Evolutionary conservation across 169 alveolate genomes (phyloP).

Genomic region (Amoebophrya sp.): DNA sequence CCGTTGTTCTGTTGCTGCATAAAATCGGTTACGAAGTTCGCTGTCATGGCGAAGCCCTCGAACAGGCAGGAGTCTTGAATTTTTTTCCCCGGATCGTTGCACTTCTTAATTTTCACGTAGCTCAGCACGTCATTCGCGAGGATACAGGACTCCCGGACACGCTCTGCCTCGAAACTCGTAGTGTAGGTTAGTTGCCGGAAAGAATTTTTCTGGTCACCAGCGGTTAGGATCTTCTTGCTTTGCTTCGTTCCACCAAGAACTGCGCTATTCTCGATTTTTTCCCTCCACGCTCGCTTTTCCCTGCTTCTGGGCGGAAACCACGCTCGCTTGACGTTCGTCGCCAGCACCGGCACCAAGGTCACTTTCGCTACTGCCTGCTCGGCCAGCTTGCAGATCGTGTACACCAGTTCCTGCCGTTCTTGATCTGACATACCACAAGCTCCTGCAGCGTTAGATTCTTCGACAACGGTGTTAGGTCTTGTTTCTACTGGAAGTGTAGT

Average conservation of each 20-base stretch:
- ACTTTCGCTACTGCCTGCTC: background rate
- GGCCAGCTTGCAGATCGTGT: background rate
- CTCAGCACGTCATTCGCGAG: background rate
- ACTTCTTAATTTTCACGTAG: background rate
- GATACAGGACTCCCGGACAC: background rate
- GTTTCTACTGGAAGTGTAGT: too few relatives aligned
- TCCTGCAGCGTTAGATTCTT: too few relatives aligned
- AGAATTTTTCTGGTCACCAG: too few relatives aligned
- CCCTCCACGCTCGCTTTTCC: background rate
- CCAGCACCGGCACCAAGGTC: background rate
- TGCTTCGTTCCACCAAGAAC: background rate
- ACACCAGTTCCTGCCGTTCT: too few relatives aligned
- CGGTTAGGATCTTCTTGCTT: too few relatives aligned
- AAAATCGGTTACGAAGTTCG: too few relatives aligned
- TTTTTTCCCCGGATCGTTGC: background rate
- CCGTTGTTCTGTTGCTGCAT: too few relatives aligned
- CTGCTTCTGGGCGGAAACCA: background rate
- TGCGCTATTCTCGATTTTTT: background rate
- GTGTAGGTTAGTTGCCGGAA: background rate
- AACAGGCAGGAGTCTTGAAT: background rate
- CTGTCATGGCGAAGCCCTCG: background rate
- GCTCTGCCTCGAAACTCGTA: background rate
- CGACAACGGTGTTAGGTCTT: too few relatives aligned
- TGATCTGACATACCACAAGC: too few relatives aligned
- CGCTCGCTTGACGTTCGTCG: background rate